Percentiles rank a stretch among this genome's conserved stretches.
Evolutionary conservation across 225 moss, liverwort and hornwort genomes (phyloP).

Genomic region (Climacium dendroides): DNA sequence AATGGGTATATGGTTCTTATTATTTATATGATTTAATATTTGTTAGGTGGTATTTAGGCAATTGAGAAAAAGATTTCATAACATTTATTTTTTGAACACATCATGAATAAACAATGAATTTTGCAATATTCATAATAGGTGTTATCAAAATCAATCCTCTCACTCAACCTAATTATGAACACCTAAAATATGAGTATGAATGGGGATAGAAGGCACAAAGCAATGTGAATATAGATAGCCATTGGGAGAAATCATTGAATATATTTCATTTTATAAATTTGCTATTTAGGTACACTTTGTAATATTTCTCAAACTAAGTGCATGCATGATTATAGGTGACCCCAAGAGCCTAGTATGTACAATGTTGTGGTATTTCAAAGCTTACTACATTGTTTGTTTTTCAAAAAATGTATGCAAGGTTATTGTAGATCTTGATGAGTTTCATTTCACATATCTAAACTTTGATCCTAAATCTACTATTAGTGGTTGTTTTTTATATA

Average conservation of each 20-base stretch:
- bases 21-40: neutral
- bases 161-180: neutral
- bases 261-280: neutral
- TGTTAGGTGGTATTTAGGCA: fast-evolving
- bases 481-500: fast-evolving
- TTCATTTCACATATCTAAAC: fast-evolving
- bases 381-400: neutral
- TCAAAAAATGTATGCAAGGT: neutral
- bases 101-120: neutral
- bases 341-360: too few relatives aligned
- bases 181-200: neutral
- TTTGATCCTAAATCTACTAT: neutral
- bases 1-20: neutral
- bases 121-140: neutral
- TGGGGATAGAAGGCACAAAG: fast-evolving
- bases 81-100: neutral
- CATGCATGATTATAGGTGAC: too few relatives aligned
- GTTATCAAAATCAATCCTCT: neutral
- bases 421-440: neutral
- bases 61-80: too few relatives aligned
- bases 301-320: fast-evolving
- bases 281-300: too few relatives aligned
- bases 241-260: neutral
- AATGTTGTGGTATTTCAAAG: neutral
- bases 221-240: fast-evolving